Evolutionary conservation across 768 basidiomycete species (phyloP), one percentile per base, ranked within the genome.

Genomic region (Amanita molliuscula): DNA sequence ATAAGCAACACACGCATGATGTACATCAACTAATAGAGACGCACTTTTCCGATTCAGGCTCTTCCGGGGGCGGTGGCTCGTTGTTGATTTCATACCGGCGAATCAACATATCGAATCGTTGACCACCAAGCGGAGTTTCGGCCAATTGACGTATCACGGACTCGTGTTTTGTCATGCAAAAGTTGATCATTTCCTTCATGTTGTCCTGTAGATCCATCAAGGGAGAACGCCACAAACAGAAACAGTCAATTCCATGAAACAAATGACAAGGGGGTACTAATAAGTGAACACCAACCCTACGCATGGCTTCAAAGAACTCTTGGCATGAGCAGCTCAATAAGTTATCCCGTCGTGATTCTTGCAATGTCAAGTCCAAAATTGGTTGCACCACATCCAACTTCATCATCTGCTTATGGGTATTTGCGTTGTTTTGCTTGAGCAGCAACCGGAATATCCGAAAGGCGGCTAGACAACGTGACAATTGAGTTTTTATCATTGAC

Each of bases 251-350:
- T 23, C 21, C 20, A 25, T 50, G 28, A 50, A 33, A 44, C 49
- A 50, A 15, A 50, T 44, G 20, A 44, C 42, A 50, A 33, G 29
- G 28, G 23, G 15, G 34, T 20, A 50, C 49, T 50, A 50, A 40
- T 44, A 41, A 49, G 41, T 25, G 31, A 8, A n/a, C 16, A 66
- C 78, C 54, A 54, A 94, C 93, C 69, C 81, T 77, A 48, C 92
- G 82, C 65, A 98, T 87, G 56, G 79, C 77, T 58, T 99, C 96
- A 59, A 98, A 93, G 55, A 88, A 87, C 63, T 98, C 96, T 64
- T 96, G 85, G 71, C 92, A 97, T 34, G 93, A 90, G 58, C 92
- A 93, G 58, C 85, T 88, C 48, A 99, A 71, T 53, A 99, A 75
- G 67, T 94, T 99, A 64, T 99, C 96, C 51, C 89, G 75, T 47